phyloP scores from a whole-genome alignment of 148 eudicot species.

The Spergularia marina region DNA sequence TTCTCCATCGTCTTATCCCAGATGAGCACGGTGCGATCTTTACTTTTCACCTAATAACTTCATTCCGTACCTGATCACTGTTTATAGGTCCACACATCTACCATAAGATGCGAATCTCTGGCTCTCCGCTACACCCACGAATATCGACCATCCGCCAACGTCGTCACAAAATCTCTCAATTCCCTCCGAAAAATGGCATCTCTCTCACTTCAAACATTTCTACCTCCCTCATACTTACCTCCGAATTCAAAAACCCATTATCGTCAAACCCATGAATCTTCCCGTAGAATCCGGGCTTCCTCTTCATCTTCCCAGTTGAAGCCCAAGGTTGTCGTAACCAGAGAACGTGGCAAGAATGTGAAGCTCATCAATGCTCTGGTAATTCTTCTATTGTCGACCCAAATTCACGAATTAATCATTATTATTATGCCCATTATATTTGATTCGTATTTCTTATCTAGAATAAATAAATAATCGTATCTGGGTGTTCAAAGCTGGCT shows the following conservation, averaged over 20 bases:
- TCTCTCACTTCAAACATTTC: conserved; percentile 33
- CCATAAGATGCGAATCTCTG: no score
- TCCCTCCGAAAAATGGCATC: conserved; percentile 15
- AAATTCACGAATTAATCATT: background rate
- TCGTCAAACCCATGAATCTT: conserved; percentile 7
- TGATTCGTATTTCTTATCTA: no score
- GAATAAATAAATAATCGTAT: no score
- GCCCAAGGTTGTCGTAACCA: conserved; percentile 73
- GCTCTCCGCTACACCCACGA: no score
- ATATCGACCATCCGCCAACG: no score
- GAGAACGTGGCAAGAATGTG: conserved; percentile 81
- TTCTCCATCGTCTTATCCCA: no score
- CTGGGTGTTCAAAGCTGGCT: no score
- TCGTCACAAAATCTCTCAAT: no score
- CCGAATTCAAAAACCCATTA: conserved; percentile 19
- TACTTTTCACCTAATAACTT: no score
- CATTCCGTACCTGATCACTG: no score
- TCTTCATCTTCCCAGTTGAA: conserved; percentile 27
- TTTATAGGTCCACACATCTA: no score
- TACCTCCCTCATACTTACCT: conserved; percentile 28
- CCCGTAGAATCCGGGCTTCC: conserved; percentile 25
- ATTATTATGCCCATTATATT: background rate
- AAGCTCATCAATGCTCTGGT: conserved; percentile 78
- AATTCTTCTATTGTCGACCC: background rate
- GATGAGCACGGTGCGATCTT: no score